phyloP scores from a whole-genome alignment of 2,329 filamentous ascomycete genomes.

The Neopestalotiopsis sp. region DNA sequence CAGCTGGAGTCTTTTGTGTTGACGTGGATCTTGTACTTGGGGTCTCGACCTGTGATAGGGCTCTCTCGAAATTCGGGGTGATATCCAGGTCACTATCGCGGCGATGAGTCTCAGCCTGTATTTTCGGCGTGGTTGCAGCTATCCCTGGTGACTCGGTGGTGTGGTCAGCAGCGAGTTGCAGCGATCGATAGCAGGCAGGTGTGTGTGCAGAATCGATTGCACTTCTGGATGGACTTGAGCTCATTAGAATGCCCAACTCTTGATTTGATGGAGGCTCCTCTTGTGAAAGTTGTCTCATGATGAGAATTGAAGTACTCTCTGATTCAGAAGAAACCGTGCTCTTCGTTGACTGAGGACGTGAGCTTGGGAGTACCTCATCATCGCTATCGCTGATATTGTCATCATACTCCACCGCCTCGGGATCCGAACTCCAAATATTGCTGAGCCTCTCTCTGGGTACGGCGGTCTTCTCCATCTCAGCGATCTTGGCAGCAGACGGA shows the following conservation, averaged over 20 bases:
- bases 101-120: background rate
- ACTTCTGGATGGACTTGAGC: slow-evolving; percentile 26
- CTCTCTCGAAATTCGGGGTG: slow-evolving; percentile 16
- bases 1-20: background rate
- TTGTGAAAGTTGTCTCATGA: slow-evolving; percentile 24
- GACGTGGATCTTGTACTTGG: slow-evolving; percentile 11
- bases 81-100: slow-evolving; percentile 15
- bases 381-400: background rate
- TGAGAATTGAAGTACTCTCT: slow-evolving; percentile 27
- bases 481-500: slow-evolving; percentile 24
- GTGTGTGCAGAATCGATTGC: background rate
- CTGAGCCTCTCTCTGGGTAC: background rate
- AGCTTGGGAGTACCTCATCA: background rate
- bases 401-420: background rate
- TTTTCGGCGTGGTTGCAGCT: background rate
- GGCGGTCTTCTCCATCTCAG: slow-evolving; percentile 22
- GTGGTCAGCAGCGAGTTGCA: background rate
- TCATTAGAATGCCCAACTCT: slow-evolving; percentile 26
- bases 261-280: slow-evolving; percentile 28
- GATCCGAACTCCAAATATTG: background rate
- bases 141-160: too few relatives aligned
- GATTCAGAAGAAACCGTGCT: slow-evolving; percentile 23
- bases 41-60: slow-evolving; percentile 18
- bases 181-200: background rate
- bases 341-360: background rate